Evolutionary conservation across 495 filamentous ascomycete genomes (phyloP), one percentile per base, ranked within the genome.

Genomic region (Podospora pseudoanserina): DNA sequence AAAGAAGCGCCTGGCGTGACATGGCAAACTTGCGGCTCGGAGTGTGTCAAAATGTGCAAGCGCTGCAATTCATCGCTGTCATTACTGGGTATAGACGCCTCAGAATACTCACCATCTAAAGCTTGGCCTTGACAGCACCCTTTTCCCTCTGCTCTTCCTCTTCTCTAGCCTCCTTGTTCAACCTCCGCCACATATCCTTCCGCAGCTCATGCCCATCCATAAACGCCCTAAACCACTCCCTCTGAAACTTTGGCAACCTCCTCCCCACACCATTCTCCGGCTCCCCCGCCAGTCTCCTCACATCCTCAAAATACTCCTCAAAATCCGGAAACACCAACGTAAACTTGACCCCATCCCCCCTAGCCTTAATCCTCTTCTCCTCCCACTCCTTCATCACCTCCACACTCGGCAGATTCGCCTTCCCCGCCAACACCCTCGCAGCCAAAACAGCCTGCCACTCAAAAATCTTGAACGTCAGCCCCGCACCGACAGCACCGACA

Each of bases 321-420:
- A 87, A 87, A 53, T 87, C 83, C 0, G 85, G 85, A 49, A 82
- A 79, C 20, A 88, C 68, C 20, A 81, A 72, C 2, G 80, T 77
- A 59, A 87, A 88, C 15, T 74, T 80, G 0, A 80, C 74, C 0
- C 83, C 83, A 59, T 87, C 85, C 0, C 84, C 86, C 39, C 79
- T 82, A n/a, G 55, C 39, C 2, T 78, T 78, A 27, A 87, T 81
- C 3, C 86, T 76, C 2, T 82, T 79, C 0, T 70, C 60, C 68
- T 88, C 86, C 86, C 86, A 88, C 60, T 76, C 77, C 64, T 76
- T 69, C 71, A 84, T 84, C 67, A 82, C 81, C 1, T 70, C 64
- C 0, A 76, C 19, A 0, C 78, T 62, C 0, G 86, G 86, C 13
- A 88, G 71, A 7, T 67, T 68, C 0, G 79, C 81, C 16, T 79